Conservation (phyloP, 2,329 filamentous ascomycete genomes). For the Verticillium nonalfalfae region DNA sequence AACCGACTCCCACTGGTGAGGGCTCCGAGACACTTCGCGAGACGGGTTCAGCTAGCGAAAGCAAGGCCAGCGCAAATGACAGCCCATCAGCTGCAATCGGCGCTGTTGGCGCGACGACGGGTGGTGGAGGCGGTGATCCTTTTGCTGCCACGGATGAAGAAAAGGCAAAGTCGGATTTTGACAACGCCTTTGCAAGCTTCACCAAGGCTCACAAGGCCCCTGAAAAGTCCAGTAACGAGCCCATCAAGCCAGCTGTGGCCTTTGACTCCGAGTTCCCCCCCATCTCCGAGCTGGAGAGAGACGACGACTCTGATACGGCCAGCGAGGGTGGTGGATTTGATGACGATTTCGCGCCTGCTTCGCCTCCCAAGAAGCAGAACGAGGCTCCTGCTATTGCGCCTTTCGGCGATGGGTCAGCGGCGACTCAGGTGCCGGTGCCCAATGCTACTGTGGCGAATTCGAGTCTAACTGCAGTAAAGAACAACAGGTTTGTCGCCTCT, state of each 20-base stretch:
- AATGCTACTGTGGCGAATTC: conserved; percentile 6
- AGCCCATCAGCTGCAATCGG: conserved; percentile 11
- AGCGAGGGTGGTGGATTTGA: conserved; percentile 82
- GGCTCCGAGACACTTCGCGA: conserved; percentile 10
- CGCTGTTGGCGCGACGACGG: background rate
- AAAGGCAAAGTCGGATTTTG: conserved; percentile 74
- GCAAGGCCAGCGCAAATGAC: conserved; percentile 23
- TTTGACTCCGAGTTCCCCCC: conserved; percentile 85
- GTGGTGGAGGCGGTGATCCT: conserved; percentile 29
- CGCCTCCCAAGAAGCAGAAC: conserved; percentile 32
- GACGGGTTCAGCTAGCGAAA: conserved; percentile 11
- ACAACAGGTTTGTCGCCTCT: background rate
- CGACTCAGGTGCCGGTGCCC: conserved; percentile 12
- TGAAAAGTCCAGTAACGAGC: conserved; percentile 32
- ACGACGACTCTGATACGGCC: conserved; percentile 78
- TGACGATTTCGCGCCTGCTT: conserved; percentile 77
- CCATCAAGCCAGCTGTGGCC: conserved; percentile 37
- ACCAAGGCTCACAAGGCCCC: conserved; percentile 45
- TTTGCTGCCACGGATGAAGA: conserved; percentile 47
- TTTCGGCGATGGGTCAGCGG: background rate
- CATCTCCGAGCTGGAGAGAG: conserved; percentile 76
- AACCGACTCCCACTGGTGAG: conserved; percentile 28
- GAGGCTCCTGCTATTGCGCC: background rate
- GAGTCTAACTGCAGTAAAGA: background rate
- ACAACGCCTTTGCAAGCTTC: conserved; percentile 78